These are phyloP conservation scores for Boletellus ananas DNA, from an alignment of 768 basidiomycete genomes.

Conservation along the genomic window DNA sequence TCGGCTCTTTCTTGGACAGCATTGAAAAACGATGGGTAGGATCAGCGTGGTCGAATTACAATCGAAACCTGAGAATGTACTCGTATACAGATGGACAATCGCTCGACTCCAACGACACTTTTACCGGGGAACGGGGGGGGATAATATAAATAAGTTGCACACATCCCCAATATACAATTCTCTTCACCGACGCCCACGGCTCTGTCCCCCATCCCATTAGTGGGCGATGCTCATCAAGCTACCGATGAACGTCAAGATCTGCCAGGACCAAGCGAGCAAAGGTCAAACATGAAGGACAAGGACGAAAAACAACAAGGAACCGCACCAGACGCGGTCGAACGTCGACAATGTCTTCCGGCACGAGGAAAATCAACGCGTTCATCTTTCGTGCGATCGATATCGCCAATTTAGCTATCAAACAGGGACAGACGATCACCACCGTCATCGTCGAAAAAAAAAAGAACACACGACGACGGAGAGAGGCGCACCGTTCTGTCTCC, in stretches of 20 bases:
- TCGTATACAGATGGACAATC: no score
- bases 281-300: not conserved
- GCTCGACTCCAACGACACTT: no score
- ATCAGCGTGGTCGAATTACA: no score
- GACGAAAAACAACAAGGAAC: conserved; percentile 8
- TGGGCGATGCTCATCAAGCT: conserved; percentile 78
- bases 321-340: conserved; percentile 84
- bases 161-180: no score
- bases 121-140: no score
- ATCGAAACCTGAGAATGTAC: no score
- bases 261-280: not conserved
- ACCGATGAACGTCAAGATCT: conserved; percentile 93
- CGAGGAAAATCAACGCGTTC: conserved; percentile 93
- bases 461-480: not conserved
- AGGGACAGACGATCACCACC: not conserved
- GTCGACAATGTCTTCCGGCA: conserved; percentile 96
- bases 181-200: no score
- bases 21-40: no score
- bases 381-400: conserved; percentile 99
- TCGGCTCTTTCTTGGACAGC: no score
- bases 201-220: not conserved
- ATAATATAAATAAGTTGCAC: no score
- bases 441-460: no score
- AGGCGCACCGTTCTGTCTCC: conserved; percentile 82
- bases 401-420: conserved; percentile 77